Conservation (phyloP, 352 stramenopile species). For the Globisporangium cystogenes region DNA sequence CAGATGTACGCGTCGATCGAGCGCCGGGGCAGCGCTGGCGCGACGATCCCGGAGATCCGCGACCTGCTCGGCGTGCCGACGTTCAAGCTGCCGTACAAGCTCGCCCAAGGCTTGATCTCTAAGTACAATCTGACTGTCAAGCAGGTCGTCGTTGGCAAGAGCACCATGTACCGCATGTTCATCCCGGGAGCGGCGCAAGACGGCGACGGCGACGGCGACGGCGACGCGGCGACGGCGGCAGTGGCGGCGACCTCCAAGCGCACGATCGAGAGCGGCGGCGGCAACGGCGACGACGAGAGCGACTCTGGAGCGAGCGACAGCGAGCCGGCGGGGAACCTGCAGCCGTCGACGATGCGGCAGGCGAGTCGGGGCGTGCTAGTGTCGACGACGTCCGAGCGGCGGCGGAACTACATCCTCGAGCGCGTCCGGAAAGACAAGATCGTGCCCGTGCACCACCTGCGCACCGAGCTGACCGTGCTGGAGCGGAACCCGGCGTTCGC, state of each 20-base stretch:
- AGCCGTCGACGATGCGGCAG: constrained; percentile 57
- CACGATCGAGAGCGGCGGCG: neutral
- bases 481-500: constrained; percentile 27
- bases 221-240: too few relatives aligned
- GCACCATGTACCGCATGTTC: constrained; percentile 84
- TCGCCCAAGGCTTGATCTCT: constrained; percentile 71
- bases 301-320: neutral
- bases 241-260: too few relatives aligned
- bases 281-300: neutral
- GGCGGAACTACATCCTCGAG: constrained; percentile 51
- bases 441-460: constrained; percentile 62
- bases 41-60: constrained; percentile 74
- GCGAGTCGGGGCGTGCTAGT: constrained; percentile 44
- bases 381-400: constrained; percentile 43
- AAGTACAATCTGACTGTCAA: constrained; percentile 78
- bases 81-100: constrained; percentile 81
- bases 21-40: constrained; percentile 33
- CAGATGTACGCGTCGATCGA: constrained; percentile 67
- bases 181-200: constrained; percentile 21
- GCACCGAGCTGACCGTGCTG: constrained; percentile 39
- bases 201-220: neutral
- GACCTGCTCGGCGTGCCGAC: constrained; percentile 73
- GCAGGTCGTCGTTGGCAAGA: constrained; percentile 74
- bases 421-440: constrained; percentile 56
- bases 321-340: constrained; percentile 6